Conservation (phyloP, 2,329 filamentous ascomycete genomes). For the Neocatenulostroma microsporum region DNA sequence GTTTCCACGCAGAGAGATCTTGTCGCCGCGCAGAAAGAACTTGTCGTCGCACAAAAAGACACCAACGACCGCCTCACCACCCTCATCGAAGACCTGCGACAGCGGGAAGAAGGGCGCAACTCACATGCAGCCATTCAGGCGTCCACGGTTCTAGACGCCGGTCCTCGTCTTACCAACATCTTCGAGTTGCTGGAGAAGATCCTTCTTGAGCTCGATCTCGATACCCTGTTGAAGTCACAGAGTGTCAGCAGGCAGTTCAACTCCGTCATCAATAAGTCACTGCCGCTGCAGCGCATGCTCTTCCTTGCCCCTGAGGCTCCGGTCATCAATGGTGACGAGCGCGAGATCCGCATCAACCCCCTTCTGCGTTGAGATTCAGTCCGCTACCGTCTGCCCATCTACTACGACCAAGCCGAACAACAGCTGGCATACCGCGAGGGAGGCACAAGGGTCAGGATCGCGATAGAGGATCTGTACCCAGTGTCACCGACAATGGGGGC, state of each 20-base stretch:
- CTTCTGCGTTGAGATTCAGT: neutral
- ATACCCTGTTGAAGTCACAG: neutral
- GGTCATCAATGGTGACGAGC: neutral
- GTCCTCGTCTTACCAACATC: neutral
- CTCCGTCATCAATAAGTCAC: conserved; percentile 1
- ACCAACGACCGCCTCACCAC: no score
- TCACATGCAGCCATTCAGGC: no score
- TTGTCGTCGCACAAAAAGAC: no score
- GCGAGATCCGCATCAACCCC: neutral
- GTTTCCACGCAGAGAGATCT: no score
- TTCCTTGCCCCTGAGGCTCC: neutral
- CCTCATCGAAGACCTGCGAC: no score
- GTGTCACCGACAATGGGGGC: no score
- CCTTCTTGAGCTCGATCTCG: neutral
- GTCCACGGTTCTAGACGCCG: no score
- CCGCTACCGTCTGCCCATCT: conserved; percentile 1
- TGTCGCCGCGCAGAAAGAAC: no score
- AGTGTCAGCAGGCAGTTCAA: neutral
- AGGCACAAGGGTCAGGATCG: no score
- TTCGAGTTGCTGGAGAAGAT: conserved; percentile 1
- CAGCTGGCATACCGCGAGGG: no score
- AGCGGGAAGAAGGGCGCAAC: no score
- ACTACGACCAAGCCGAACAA: conserved; percentile 1
- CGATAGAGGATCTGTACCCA: no score
- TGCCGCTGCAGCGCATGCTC: neutral